Evolutionary conservation across 164 flowering plant genomes (phyloP).

Genomic region (Vitis rotundifolia): DNA sequence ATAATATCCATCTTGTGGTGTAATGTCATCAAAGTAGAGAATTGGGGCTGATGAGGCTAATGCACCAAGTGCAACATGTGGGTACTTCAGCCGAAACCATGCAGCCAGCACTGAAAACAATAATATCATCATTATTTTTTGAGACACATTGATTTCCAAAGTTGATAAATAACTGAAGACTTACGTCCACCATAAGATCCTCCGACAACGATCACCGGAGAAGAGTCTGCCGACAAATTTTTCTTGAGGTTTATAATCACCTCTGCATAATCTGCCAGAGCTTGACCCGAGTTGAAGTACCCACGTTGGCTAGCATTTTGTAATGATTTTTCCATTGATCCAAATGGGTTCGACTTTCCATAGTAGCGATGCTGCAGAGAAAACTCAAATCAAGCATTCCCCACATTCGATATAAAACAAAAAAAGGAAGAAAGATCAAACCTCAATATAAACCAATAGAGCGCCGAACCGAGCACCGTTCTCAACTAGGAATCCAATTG

Average conservation of each 20-base stretch:
- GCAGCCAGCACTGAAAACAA: constrained; percentile 60
- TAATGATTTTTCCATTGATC: too few relatives aligned
- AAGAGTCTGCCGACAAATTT: neutral
- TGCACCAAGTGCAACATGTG: constrained; percentile 61
- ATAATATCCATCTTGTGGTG: constrained; percentile 43
- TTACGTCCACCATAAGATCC: constrained; percentile 15
- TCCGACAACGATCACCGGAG: constrained; percentile 1
- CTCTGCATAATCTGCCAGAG: constrained; percentile 9
- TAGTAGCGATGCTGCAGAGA: too few relatives aligned
- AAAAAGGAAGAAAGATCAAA: too few relatives aligned
- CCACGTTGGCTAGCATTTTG: neutral
- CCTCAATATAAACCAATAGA: neutral
- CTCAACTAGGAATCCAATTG: too few relatives aligned
- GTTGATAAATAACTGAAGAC: too few relatives aligned
- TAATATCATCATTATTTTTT: too few relatives aligned
- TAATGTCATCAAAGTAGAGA: constrained; percentile 59
- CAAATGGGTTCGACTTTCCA: too few relatives aligned
- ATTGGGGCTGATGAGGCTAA: constrained; percentile 77
- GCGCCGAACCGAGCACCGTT: neutral
- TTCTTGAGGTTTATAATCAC: neutral
- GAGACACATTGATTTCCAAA: too few relatives aligned
- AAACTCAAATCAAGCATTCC: too few relatives aligned
- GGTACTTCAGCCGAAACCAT: constrained; percentile 74
- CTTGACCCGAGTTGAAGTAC: constrained; percentile 7
- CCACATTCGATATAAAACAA: too few relatives aligned